Evolutionary conservation across 2,329 filamentous ascomycete genomes (phyloP).

Genomic region (Diaporthe vaccinii): DNA sequence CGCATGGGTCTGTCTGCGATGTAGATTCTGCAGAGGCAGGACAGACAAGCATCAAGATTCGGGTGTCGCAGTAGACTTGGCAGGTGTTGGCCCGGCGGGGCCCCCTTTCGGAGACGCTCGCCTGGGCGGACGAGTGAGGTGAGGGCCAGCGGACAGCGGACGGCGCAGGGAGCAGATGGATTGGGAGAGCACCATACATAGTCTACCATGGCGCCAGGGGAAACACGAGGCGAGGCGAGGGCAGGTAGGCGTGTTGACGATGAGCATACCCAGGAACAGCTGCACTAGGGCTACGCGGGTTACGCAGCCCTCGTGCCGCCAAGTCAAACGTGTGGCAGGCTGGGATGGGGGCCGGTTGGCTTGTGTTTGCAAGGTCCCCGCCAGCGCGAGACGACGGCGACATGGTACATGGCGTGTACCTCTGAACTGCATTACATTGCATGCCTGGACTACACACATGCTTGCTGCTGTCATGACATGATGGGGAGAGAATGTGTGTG

Average conservation of each 20-base stretch:
- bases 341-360: neutral
- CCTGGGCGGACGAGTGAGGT: neutral
- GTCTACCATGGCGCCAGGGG: slow-evolving; percentile 17
- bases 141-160: neutral
- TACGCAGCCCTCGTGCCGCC: slow-evolving; percentile 26
- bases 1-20: slow-evolving; percentile 29
- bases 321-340: slow-evolving; percentile 39
- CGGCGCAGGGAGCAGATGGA: neutral
- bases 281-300: neutral
- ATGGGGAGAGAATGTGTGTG: too few species aligned
- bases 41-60: slow-evolving; percentile 22
- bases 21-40: slow-evolving; percentile 14
- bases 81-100: slow-evolving; percentile 28
- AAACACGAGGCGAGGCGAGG: slow-evolving; percentile 6
- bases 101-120: neutral
- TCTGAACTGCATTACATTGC: neutral
- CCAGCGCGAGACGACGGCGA: neutral
- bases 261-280: neutral
- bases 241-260: neutral
- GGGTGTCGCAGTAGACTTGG: slow-evolving; percentile 36
- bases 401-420: neutral
- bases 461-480: neutral
- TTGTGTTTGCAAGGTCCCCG: slow-evolving; percentile 1
- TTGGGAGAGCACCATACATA: neutral
- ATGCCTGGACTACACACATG: neutral